Evolutionary conservation across 192 early-diverging fungal genomes (phyloP), one percentile per base, ranked within the genome.

Genomic region (Thoreauomyces humboldtii): DNA sequence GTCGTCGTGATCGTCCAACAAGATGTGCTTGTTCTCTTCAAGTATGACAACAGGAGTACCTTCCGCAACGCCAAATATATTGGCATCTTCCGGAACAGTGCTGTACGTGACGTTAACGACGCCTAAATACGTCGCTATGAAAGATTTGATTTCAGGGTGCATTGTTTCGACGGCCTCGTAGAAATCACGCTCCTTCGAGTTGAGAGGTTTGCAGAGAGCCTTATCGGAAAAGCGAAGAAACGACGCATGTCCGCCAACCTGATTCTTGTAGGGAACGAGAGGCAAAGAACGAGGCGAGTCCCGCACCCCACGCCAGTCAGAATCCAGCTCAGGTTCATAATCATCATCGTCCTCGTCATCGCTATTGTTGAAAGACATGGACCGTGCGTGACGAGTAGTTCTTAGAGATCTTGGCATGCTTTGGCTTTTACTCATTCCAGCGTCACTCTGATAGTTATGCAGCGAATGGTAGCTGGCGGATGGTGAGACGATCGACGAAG

Each of bases 131-230:
- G 89, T 88, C 21, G 94, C 90, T 36, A 95, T 88, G 77, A 95
- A 99, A 7, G 83, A 84, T 56, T 90, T 82, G 27, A 99, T 75
- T 57, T 90, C 84, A 2, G 91, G 89, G 66, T 88, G 88, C 42
- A 77, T 61, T 33, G 79, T 61, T 52, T 91, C 89, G 7, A 99
- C 72, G 28, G 80, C 77, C 59, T 98, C 95, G 80, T 99, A 99
- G 73, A 98, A 96, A 14, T 81, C 67, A 35, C 86, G 85, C 66
- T 99, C 97, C 45, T 84, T 82, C 61, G 76, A 71, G 34, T 90
- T 88, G 43, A 96, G 82, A 21, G 94, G 94, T 73, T 99, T 99
- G 77, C 93, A 99, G 24, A 99, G 88, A 7, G 97, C 95, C 71
- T 88, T 89, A 70, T 96, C 92, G 9, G 94, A 95, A 73, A 99